A percentile compares a stretch with the other conserved stretches of the same genome.
These are phyloP conservation scores for Xylaria venustula DNA, from an alignment of 495 filamentous ascomycete genomes.

Conservation along the genomic window DNA sequence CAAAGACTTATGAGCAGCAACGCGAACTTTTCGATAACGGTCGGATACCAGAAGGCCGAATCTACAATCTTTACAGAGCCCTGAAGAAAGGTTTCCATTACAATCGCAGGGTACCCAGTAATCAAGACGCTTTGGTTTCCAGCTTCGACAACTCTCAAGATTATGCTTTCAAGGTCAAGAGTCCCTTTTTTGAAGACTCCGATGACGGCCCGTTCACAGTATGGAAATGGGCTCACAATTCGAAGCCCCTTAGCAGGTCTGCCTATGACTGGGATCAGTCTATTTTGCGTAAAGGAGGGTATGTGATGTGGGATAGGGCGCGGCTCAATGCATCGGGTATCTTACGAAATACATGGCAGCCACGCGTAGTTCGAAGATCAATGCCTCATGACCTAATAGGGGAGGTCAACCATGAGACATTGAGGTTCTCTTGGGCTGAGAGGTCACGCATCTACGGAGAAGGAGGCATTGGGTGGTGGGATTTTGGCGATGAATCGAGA, in stretches of 20 bases:
- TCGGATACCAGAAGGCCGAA: not conserved
- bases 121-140: not conserved
- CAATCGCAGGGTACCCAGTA: not conserved
- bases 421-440: not conserved
- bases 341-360: not conserved
- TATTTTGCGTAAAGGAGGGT: not conserved
- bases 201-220: not conserved
- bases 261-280: not conserved
- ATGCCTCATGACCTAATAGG: not conserved
- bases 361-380: not conserved
- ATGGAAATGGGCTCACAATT: not conserved
- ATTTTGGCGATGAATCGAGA: conserved; percentile 1
- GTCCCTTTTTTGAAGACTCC: not conserved
- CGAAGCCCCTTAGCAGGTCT: not conserved
- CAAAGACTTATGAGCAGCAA: conserved; percentile 1
- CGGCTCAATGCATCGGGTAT: conserved; percentile 1
- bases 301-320: conserved; percentile 3
- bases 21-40: not conserved
- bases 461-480: conserved; percentile 3
- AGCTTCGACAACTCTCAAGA: not conserved
- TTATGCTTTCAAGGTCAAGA: not conserved
- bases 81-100: not conserved
- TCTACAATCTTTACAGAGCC: not conserved
- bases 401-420: not conserved
- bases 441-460: conserved; percentile 8